phyloP scores from a whole-genome alignment of 2,329 filamentous ascomycete genomes.

The Pseudogymnoascus sp. region DNA sequence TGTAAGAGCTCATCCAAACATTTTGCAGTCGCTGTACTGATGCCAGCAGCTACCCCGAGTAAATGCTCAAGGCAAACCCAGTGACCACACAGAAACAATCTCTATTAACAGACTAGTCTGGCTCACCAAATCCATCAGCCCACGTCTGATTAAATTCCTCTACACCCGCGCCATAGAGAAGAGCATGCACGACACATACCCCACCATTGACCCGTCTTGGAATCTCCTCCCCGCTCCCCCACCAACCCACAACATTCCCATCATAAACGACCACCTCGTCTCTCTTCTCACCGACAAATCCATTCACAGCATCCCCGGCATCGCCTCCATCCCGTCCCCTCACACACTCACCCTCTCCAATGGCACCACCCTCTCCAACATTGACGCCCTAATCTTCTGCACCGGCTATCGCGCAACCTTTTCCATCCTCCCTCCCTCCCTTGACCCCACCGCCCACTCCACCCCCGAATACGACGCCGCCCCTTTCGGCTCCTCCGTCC shows the following conservation, averaged over 20 bases:
- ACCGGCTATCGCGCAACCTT: conserved; percentile 29
- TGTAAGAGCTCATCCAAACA: conserved; percentile 19
- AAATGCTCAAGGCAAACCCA: conserved; percentile 16
- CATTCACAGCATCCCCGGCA: conserved; percentile 23
- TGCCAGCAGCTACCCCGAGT: conserved; percentile 14
- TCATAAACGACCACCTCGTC: conserved; percentile 23
- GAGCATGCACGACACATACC: conserved; percentile 25
- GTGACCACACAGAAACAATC: not conserved
- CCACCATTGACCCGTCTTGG: conserved; percentile 27
- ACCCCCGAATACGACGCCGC: conserved; percentile 16
- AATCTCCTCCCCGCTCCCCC: conserved; percentile 25
- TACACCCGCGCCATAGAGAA: conserved; percentile 25
- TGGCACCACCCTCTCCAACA: conserved; percentile 21
- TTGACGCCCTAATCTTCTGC: conserved; percentile 30
- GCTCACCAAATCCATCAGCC: not conserved
- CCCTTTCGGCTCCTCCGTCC: conserved; percentile 21
- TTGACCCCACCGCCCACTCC: conserved; percentile 18
- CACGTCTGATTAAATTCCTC: not conserved
- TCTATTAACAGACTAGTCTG: not conserved
- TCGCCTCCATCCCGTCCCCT: conserved; percentile 19
- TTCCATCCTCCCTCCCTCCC: conserved; percentile 15
- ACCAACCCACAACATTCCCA: conserved; percentile 21
- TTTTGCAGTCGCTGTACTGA: not conserved
- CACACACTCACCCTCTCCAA: conserved; percentile 26
- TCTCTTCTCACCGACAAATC: conserved; percentile 22